A percentile compares a stretch with the other conserved stretches of the same genome.
Conservation (phyloP, 2,329 filamentous ascomycete genomes). For the Teratosphaeria viscida region DNA sequence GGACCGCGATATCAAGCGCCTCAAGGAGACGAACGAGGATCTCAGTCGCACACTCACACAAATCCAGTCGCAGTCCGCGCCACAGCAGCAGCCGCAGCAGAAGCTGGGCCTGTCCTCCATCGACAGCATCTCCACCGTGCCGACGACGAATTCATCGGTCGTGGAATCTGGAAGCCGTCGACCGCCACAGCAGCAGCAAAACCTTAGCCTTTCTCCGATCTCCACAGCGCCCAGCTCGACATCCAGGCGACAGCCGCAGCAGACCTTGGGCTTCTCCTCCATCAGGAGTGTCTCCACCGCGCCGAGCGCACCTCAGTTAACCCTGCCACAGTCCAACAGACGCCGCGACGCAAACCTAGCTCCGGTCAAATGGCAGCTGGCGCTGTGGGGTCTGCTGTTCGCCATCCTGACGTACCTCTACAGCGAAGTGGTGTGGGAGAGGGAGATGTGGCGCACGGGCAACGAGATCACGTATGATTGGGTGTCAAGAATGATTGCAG, state of each 20-base stretch:
- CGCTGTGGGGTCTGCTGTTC: neutral
- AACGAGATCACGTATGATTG: neutral
- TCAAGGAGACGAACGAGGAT: neutral
- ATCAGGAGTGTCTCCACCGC: neutral
- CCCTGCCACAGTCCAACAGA: neutral
- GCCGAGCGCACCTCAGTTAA: neutral
- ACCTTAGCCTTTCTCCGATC: neutral
- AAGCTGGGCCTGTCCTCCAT: neutral
- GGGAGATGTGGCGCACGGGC: neutral
- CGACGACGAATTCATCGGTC: neutral
- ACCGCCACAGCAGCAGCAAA: neutral
- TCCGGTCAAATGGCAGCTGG: neutral
- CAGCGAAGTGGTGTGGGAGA: neutral
- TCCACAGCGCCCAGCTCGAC: neutral
- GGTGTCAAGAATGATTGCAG: neutral
- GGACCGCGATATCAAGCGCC: neutral
- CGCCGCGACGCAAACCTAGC: neutral
- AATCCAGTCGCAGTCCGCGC: neutral
- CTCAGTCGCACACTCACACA: neutral
- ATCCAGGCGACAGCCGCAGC: neutral
- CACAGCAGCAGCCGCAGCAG: neutral
- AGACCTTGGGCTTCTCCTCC: neutral
- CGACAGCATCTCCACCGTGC: neutral
- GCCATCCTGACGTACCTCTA: neutral
- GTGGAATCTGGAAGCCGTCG: neutral